Percentiles rank a stretch among this genome's conserved stretches.
Conservation (phyloP, 176 grass and related monocot genomes). For the Ananas comosus region DNA sequence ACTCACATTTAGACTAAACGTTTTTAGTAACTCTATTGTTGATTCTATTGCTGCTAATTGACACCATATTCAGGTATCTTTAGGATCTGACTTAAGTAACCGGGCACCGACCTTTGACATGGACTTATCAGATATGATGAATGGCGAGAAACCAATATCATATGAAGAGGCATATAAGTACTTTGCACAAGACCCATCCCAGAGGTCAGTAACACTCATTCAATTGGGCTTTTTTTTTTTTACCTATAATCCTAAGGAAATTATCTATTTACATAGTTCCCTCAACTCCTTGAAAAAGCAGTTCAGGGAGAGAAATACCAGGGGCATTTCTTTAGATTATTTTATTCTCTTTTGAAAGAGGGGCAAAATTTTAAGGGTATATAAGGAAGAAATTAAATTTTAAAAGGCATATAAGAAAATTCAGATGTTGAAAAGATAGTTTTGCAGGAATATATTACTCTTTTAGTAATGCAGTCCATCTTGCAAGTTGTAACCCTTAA, state of each 20-base stretch:
- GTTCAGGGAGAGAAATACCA: too few species aligned
- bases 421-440: too few species aligned
- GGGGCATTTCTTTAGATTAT: too few species aligned
- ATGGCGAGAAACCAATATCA: constrained; percentile 76
- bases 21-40: background rate
- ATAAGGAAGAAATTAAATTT: too few species aligned
- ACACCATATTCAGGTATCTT: constrained; percentile 51
- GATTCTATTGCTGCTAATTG: background rate
- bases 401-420: too few species aligned
- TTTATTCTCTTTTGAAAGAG: too few species aligned
- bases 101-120: constrained; percentile 90
- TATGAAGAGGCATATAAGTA: constrained; percentile 70
- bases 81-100: constrained; percentile 94
- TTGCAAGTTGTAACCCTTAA: background rate
- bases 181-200: constrained; percentile 78
- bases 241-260: too few species aligned
- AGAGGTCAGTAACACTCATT: constrained; percentile 35
- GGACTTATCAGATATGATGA: constrained; percentile 89
- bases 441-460: background rate
- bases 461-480: background rate
- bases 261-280: too few species aligned
- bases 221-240: too few species aligned
- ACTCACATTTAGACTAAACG: background rate
- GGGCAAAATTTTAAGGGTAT: too few species aligned
- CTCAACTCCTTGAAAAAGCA: too few species aligned